Conservation (phyloP, 129 eudicot species). For the Centrapalus pauciflorus region DNA sequence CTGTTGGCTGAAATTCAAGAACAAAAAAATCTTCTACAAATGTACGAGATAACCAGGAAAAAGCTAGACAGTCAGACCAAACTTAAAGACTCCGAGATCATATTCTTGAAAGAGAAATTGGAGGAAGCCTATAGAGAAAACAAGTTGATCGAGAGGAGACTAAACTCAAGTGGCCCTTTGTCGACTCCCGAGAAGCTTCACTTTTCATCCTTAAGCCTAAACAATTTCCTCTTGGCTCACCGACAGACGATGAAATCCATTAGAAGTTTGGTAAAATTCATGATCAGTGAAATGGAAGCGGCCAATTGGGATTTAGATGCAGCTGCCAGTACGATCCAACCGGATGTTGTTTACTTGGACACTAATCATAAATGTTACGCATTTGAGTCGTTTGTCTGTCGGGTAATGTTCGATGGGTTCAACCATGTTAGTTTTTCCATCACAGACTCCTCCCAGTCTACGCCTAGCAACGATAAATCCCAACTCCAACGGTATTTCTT, state of each 20-base stretch:
- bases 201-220: constrained; percentile 38
- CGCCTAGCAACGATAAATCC: constrained; percentile 7
- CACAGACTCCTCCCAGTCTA: constrained; percentile 14
- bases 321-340: constrained; percentile 61
- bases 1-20: constrained; percentile 60
- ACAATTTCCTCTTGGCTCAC: constrained; percentile 41
- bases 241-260: constrained; percentile 51
- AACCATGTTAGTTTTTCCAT: constrained; percentile 42
- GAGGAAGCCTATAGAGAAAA: constrained; percentile 51
- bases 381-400: constrained; percentile 70
- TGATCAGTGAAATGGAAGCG: constrained; percentile 63
- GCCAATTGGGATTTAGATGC: constrained; percentile 77
- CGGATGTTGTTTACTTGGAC: constrained; percentile 44
- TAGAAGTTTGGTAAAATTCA: constrained; percentile 43
- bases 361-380: constrained; percentile 46
- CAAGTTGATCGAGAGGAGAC: constrained; percentile 50
- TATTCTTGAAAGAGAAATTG: constrained; percentile 62
- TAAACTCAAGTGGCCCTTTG: constrained; percentile 55
- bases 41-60: constrained; percentile 48
- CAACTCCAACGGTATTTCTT: constrained; percentile 27
- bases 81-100: constrained; percentile 73
- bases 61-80: constrained; percentile 56
- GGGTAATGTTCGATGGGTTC: constrained; percentile 74
- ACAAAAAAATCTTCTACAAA: constrained; percentile 51
- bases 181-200: constrained; percentile 30